A percentile compares a stretch with the other conserved stretches of the same genome.
phyloP scores from a whole-genome alignment of 352 stramenopile genomes.

The Phytophthora ramorum region DNA sequence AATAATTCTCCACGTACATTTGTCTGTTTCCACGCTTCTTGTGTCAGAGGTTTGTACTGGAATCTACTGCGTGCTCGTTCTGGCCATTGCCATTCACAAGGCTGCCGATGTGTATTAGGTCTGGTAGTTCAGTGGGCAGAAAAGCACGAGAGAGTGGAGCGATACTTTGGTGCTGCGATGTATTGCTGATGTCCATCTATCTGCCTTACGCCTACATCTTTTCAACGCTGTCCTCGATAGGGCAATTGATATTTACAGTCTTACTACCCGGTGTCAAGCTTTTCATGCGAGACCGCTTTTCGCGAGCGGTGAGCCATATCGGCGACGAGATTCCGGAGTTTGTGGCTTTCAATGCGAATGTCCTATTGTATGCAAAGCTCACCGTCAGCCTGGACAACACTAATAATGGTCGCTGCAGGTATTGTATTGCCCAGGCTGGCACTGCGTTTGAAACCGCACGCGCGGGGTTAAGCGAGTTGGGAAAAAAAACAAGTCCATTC shows the following conservation, averaged over 20 bases:
- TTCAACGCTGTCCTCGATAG: neutral
- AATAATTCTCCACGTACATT: neutral
- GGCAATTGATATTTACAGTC: conserved; percentile 12
- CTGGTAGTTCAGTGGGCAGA: conserved; percentile 14
- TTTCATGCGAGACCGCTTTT: conserved; percentile 18
- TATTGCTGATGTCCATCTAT: conserved; percentile 14
- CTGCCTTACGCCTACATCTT: conserved; percentile 22
- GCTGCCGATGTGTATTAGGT: neutral
- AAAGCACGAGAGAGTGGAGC: conserved; percentile 1
- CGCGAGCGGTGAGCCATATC: conserved; percentile 2
- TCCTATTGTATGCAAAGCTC: conserved; percentile 29
- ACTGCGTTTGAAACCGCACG: conserved; percentile 5
- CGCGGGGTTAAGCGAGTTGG: neutral
- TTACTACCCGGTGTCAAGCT: conserved; percentile 19
- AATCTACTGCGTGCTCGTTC: neutral
- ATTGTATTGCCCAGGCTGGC: neutral
- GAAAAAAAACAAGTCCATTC: conserved; percentile 2
- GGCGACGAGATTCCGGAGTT: conserved; percentile 22
- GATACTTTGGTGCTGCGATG: conserved; percentile 19
- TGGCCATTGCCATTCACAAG: conserved; percentile 18
- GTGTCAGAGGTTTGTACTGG: neutral
- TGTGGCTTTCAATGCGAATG: conserved; percentile 24
- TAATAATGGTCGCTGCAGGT: conserved; percentile 18
- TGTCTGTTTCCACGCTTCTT: neutral
- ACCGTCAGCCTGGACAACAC: conserved; percentile 17